Base-by-base conservation (phyloP, 805 yeast genomes). In the Zygoascus ofunaensis region DNA sequence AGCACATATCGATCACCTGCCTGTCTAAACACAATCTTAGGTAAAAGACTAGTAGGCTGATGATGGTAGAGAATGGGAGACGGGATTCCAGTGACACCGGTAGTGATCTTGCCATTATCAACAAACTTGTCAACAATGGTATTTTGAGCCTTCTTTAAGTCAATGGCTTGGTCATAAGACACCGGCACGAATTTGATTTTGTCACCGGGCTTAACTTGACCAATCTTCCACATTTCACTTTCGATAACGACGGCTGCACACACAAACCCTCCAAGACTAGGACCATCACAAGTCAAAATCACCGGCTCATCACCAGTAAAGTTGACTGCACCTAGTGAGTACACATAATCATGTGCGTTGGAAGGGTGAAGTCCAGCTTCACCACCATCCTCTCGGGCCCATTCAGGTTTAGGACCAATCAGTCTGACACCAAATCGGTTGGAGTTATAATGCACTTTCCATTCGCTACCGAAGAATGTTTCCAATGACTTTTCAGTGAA, bases 301-400 rank as follows among this genome's bases (percentile, higher is more conserved):
- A 90, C 98, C 1, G 97, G 97, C 65, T 90, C 97, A 66, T 92
- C 97, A 65, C 98, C 98, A 30, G 97, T 92, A 63, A 92, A 92
- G 66, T 92, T 92, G 63, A 90, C 82, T 23, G 98, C 97, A 56
- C 98, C 97, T 43, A 87, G 68, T 0, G 97, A 87, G 63, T 90
- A 90, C 43, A 90, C 97, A 59, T 90, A 92, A 68, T 90, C 98
- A 61, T 90, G 97, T 36, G 95, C 89, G 65, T 90, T 90, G n/a
- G 97, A 87, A 41, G 98, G 98, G 69, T 90, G 98, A 59, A 90
- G 72, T 46, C 98, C 98, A 47, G 92, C 98, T 57, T 87, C 95
- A 49, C 97, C 98, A 66, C 97, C 98, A 61, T 87, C 95, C 7
- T 73, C 62, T 68, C 98, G 78, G 10, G 97, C 96, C 98, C 97